Conservation (phyloP, 805 yeast genomes). For the Lipomyces japonicus region DNA sequence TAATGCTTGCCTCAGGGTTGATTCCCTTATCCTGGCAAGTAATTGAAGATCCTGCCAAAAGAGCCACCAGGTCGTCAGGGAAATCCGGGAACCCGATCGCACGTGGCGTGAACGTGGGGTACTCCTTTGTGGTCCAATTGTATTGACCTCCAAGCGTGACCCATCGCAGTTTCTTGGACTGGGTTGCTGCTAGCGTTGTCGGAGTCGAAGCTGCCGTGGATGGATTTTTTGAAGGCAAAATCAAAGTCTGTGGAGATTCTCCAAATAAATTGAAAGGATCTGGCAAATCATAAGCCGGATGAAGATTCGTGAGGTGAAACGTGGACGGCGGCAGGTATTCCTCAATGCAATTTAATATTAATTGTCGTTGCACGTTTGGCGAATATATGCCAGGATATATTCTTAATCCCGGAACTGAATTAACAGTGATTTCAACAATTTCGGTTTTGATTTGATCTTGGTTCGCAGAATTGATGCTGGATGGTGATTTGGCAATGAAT, state of each 20-base stretch:
- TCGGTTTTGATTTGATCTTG: neutral
- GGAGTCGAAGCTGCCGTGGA: conserved; percentile 4
- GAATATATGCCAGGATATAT: conserved; percentile 33
- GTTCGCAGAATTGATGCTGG: conserved; percentile 1
- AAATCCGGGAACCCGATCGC: conserved; percentile 29
- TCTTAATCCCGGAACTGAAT: conserved; percentile 39
- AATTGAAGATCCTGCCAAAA: conserved; percentile 8
- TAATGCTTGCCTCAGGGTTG: conserved; percentile 42
- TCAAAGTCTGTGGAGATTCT: conserved; percentile 7
- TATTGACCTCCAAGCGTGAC: conserved; percentile 47
- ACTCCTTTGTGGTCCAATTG: conserved; percentile 44
- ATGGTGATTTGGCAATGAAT: conserved; percentile 4
- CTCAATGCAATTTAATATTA: conserved; percentile 34
- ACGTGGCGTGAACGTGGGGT: conserved; percentile 39
- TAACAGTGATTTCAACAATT: conserved; percentile 24
- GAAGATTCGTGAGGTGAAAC: conserved; percentile 40
- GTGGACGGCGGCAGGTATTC: conserved; percentile 36
- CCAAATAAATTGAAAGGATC: conserved; percentile 37
- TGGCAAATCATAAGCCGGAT: conserved; percentile 35
- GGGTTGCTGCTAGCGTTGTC: conserved; percentile 5
- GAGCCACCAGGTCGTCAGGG: conserved; percentile 22
- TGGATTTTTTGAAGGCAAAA: conserved; percentile 1
- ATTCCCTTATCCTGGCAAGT: conserved; percentile 19
- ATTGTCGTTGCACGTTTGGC: conserved; percentile 32
- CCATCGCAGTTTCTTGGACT: conserved; percentile 41